Base-by-base conservation (phyloP, 331 rosid species). In the Erythrophleum ivorense region DNA sequence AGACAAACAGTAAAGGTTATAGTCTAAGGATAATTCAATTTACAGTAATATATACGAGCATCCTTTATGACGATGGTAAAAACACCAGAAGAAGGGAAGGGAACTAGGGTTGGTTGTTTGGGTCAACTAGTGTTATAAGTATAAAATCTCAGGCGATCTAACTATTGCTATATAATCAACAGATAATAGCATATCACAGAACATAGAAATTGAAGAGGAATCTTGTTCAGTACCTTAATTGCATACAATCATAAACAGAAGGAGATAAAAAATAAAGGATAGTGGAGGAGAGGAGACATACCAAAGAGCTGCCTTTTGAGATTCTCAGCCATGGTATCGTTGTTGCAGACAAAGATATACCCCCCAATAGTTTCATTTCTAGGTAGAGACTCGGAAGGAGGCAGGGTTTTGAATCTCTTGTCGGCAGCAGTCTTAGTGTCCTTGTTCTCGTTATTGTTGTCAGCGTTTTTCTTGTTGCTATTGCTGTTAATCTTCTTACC, bases 321-420 rank as follows among this genome's bases (percentile, higher is more conserved):
- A 69, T 94, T 91, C 80, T 94, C 97, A 19, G 86, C 91, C 98
- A 94, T 94, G n/a, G 98, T 94, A 63, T 93, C 98, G 36, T 94
- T 94, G 87, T 91, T 94, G 89, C 98, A 94, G 78, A 94, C 98
- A 19, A 94, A 94, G 80, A 94, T 94, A 50, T 94, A 94, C 2
- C 98, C 98, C 33, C 97, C 98, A 15, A 91, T 81, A 38, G 87
- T 91, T 73, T 93, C 98, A 80, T 93, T 82, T 72, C 91, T 85
- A 0, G 98, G 95, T 8, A 94, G 87, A 78, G 95, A 89, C 71
- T 94, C 97, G 0, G 97, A 86, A 19, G 93, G 89, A 33, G 98
- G 95, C 15, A 94, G 92, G 1, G 92, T 90, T 85, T 90, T 94
- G 76, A 91, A 90, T 72, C 90, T 90, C 84, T 90, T 90, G 19